Evolutionary conservation across 495 filamentous ascomycete species (phyloP).

Genomic region (Xylaria castorea): DNA sequence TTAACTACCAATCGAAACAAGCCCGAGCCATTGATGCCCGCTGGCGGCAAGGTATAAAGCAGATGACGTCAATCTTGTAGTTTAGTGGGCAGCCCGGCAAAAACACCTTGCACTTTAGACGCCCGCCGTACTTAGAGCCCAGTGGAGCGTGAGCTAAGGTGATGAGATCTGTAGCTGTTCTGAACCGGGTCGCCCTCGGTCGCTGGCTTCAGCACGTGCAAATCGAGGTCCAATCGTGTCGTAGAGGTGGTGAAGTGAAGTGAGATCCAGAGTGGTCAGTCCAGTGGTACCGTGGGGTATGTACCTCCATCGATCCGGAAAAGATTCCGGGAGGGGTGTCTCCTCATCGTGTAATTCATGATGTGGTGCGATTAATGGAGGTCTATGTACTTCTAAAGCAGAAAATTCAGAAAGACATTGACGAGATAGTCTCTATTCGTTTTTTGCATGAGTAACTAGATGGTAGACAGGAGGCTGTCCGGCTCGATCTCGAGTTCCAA

Average conservation of each 20-base stretch:
- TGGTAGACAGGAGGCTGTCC: not conserved
- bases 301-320: not conserved
- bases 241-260: not conserved
- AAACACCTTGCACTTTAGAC: too few relatives aligned
- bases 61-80: too few relatives aligned
- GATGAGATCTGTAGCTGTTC: not conserved
- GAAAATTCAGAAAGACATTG: not conserved
- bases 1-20: too few relatives aligned
- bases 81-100: too few relatives aligned
- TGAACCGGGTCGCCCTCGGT: not conserved
- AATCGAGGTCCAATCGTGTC: not conserved
- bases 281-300: conserved; percentile 13
- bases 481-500: not conserved
- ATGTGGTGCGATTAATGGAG: not conserved
- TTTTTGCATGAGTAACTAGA: not conserved
- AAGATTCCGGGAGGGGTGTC: not conserved
- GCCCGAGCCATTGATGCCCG: too few relatives aligned
- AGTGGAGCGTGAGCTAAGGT: not conserved
- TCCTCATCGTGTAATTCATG: not conserved
- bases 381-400: not conserved
- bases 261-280: not conserved
- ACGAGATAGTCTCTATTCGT: not conserved
- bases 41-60: too few relatives aligned
- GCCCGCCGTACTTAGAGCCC: too few relatives aligned
- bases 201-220: conserved; percentile 7